Evolutionary conservation across 345 rosid genomes (phyloP).

Genomic region (Eucalyptus cloeziana): DNA sequence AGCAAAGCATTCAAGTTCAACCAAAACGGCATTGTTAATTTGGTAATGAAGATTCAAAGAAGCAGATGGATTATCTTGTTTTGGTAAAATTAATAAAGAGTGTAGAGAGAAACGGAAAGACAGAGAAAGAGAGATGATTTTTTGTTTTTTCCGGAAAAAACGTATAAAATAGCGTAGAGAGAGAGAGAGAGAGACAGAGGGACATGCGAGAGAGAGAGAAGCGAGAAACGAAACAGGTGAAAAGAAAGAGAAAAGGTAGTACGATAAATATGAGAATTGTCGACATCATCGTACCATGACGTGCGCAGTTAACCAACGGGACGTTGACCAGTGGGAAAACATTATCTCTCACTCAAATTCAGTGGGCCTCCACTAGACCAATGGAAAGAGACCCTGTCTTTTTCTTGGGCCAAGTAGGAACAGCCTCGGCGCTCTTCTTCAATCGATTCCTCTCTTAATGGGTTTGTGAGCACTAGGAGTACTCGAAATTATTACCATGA

Average conservation of each 20-base stretch:
- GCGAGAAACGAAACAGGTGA: background rate
- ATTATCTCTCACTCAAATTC: no score
- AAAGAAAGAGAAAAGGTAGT: background rate
- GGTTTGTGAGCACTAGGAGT: no score
- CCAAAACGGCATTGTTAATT: background rate
- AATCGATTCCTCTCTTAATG: no score
- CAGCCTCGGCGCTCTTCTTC: no score
- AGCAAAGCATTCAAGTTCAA: background rate
- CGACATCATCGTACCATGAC: background rate
- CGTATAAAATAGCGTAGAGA: no score
- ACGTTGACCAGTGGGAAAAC: no score
- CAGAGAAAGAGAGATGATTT: background rate
- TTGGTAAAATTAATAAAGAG: background rate
- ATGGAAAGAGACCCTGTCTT: no score
- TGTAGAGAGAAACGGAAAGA: background rate
- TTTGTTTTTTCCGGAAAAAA: background rate
- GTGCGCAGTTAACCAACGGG: no score
- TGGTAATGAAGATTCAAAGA: background rate
- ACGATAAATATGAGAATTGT: background rate
- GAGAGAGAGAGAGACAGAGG: background rate
- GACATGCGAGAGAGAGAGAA: background rate
- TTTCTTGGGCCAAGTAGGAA: no score
- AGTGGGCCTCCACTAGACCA: no score
- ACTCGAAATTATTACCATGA: no score
- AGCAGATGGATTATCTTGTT: background rate